Evolutionary conservation across 192 early-diverging fungal genomes (phyloP).

Genomic region (Coemansia sp.): DNA sequence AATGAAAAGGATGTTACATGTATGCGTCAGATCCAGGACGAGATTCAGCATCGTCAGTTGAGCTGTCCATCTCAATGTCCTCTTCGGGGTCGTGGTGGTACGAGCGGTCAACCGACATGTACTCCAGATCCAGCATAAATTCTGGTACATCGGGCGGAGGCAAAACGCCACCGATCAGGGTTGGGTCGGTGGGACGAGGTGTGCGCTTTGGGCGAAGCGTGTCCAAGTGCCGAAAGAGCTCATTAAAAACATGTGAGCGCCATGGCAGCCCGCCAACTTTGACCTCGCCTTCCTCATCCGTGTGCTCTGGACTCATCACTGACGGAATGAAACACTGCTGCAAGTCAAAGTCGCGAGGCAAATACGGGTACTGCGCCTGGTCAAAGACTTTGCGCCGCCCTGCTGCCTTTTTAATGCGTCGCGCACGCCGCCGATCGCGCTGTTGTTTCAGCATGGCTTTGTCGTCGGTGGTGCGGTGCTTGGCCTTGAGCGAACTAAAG

Average conservation of each 20-base stretch:
- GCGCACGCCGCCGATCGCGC: conserved; percentile 46
- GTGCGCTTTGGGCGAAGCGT: conserved; percentile 51
- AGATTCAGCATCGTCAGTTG: conserved; percentile 16
- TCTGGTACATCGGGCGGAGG: conserved; percentile 37
- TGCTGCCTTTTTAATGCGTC: conserved; percentile 44
- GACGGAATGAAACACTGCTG: conserved; percentile 36
- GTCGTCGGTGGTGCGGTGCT: conserved; percentile 49
- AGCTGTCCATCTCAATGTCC: conserved; percentile 49
- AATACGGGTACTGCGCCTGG: conserved; percentile 40
- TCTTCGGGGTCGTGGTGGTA: conserved; percentile 24
- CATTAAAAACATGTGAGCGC: conserved; percentile 31
- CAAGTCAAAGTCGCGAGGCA: conserved; percentile 32
- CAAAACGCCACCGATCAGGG: conserved; percentile 15
- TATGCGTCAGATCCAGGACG: neutral
- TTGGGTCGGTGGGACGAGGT: conserved; percentile 30
- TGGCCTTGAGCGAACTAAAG: conserved; percentile 53
- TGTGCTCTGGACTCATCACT: conserved; percentile 52
- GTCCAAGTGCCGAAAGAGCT: conserved; percentile 43
- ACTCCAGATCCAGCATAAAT: conserved; percentile 38
- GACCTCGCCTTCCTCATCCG: conserved; percentile 50
- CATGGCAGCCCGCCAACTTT: conserved; percentile 46
- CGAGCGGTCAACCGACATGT: conserved; percentile 24
- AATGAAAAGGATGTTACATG: neutral
- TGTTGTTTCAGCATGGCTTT: conserved; percentile 55
- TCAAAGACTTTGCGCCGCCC: conserved; percentile 49